Percentiles rank a stretch among this genome's conserved stretches.
phyloP scores from a whole-genome alignment of 2,329 filamentous ascomycete genomes.

The Pseudogymnoascus sp. region DNA sequence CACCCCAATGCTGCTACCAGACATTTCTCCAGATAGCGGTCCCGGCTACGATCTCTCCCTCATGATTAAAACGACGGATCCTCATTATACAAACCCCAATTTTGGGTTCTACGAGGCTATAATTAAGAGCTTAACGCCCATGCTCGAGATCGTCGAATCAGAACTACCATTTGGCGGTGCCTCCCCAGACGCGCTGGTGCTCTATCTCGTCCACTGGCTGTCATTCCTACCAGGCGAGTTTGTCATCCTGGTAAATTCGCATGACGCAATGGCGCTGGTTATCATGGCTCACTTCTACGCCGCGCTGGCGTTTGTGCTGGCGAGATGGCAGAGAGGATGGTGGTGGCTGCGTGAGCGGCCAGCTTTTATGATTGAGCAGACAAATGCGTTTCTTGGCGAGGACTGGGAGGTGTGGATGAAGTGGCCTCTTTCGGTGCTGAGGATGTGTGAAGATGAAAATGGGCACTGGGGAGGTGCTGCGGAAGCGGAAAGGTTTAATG shows the following conservation, averaged over 20 bases:
- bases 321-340: constrained; percentile 11
- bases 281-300: constrained; percentile 18
- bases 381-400: constrained; percentile 11
- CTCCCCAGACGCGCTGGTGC: constrained; percentile 13
- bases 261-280: constrained; percentile 14
- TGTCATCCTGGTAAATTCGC: constrained; percentile 11
- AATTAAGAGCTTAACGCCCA: neutral
- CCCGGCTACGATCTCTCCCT: constrained; percentile 10
- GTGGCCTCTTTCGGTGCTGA: constrained; percentile 11
- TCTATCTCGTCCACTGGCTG: constrained; percentile 18
- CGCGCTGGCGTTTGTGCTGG: constrained; percentile 12
- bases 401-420: constrained; percentile 16
- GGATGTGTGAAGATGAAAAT: neutral
- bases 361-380: constrained; percentile 17
- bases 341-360: constrained; percentile 19
- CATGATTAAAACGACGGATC: neutral
- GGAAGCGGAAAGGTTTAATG: neutral
- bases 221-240: constrained; percentile 14
- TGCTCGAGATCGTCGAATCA: neutral
- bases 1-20: constrained; percentile 9
- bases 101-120: neutral
- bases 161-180: neutral
- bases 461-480: neutral
- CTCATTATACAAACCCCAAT: neutral
- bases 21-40: constrained; percentile 11